These are phyloP conservation scores for Fusarium sp. DNA, from an alignment of 2,329 filamentous ascomycete species.

Conservation along the genomic window DNA sequence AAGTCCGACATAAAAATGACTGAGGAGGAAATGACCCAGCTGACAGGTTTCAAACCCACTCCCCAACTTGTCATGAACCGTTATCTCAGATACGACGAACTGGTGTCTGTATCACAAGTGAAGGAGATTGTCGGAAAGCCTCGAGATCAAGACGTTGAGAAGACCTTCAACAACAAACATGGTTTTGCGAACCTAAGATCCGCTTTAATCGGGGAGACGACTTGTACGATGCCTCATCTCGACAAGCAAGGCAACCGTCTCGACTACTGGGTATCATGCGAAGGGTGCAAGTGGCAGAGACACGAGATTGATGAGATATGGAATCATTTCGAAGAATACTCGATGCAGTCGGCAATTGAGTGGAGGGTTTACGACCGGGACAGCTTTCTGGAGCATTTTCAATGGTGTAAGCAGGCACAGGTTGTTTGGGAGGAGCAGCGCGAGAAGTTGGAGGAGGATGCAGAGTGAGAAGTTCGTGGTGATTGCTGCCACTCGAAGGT, in stretches of 20 bases:
- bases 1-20: fast-evolving
- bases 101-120: background rate
- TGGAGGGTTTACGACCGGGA: background rate
- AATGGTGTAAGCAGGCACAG: background rate
- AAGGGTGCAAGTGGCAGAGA: background rate
- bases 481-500: too few relatives aligned
- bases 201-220: background rate
- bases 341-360: too few relatives aligned
- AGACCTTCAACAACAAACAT: fast-evolving
- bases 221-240: background rate
- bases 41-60: too few relatives aligned
- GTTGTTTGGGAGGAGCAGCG: background rate
- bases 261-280: background rate
- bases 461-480: too few relatives aligned
- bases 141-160: background rate
- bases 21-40: background rate
- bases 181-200: too few relatives aligned
- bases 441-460: background rate
- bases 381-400: background rate
- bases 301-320: background rate
- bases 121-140: background rate
- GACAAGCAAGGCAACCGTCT: background rate
- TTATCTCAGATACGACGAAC: background rate
- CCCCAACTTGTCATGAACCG: too few relatives aligned
- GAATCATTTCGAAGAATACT: too few relatives aligned